Conservation (phyloP, 2,329 filamentous ascomycete species). For the Parastagonospora avenae region DNA sequence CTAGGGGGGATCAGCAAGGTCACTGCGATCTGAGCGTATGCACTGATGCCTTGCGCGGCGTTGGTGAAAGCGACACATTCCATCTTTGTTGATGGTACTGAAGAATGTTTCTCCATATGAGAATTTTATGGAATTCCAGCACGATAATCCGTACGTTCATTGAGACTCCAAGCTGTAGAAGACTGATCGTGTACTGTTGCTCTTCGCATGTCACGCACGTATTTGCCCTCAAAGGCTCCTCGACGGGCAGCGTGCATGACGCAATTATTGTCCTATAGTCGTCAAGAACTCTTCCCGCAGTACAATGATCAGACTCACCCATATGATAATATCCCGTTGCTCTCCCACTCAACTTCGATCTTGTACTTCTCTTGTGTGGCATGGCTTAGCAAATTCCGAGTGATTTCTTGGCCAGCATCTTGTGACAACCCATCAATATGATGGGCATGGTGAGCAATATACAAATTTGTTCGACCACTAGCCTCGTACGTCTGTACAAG, state of each 20-base stretch:
- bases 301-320: constrained; percentile 36
- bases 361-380: constrained; percentile 55
- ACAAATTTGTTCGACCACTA: constrained; percentile 55
- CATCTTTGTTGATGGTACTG: not conserved
- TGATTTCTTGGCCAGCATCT: constrained; percentile 37
- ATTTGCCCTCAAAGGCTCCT: constrained; percentile 56
- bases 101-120: not conserved
- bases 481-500: constrained; percentile 59
- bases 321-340: constrained; percentile 60
- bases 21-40: not conserved
- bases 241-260: constrained; percentile 55
- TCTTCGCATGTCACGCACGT: constrained; percentile 59
- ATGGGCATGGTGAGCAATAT: constrained; percentile 60
- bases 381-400: constrained; percentile 51
- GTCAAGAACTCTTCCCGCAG: not conserved
- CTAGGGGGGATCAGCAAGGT: not conserved
- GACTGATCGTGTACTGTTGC: constrained; percentile 60
- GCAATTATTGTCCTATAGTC: constrained; percentile 56
- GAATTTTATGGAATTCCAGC: constrained; percentile 9
- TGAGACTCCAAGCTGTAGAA: constrained; percentile 50
- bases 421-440: constrained; percentile 53
- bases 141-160: constrained; percentile 23
- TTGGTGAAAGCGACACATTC: not conserved
- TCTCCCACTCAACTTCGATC: constrained; percentile 31
- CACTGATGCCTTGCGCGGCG: not conserved